Conservation (phyloP, 1,284 basidiomycete species). For the Blastosporella zonata region DNA sequence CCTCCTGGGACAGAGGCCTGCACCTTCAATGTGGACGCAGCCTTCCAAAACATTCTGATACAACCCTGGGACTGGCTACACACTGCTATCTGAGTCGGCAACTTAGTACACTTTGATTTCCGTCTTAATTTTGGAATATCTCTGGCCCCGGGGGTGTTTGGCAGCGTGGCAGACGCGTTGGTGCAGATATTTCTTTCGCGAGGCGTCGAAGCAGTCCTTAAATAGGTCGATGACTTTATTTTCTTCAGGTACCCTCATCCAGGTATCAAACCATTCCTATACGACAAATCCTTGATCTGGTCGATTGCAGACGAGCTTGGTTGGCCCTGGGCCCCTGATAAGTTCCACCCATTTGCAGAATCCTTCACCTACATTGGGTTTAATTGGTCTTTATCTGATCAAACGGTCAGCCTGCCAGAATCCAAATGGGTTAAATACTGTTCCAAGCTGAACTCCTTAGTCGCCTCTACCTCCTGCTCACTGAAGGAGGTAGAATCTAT, state of each 20-base stretch:
- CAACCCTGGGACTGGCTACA: not conserved
- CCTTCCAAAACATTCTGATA: conserved; percentile 1
- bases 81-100: not conserved
- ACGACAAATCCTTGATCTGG: not conserved
- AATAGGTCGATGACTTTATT: conserved; percentile 10
- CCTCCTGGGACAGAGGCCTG: not conserved
- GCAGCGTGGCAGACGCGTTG: not conserved
- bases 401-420: not conserved
- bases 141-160: not conserved
- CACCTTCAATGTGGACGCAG: conserved; percentile 7
- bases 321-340: not conserved
- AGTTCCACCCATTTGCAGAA: not conserved
- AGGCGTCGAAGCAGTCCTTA: not conserved
- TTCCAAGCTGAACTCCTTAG: not conserved
- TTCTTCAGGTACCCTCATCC: conserved; percentile 5
- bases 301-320: not conserved
- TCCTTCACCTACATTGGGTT: not conserved
- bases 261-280: no score
- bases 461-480: not conserved
- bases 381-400: not conserved
- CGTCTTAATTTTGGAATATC: not conserved
- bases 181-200: not conserved
- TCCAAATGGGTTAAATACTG: not conserved
- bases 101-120: not conserved
- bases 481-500: not conserved